Evolutionary conservation across 2,329 filamentous ascomycete species (phyloP).

Genomic region (Monosporascus cannonballus): DNA sequence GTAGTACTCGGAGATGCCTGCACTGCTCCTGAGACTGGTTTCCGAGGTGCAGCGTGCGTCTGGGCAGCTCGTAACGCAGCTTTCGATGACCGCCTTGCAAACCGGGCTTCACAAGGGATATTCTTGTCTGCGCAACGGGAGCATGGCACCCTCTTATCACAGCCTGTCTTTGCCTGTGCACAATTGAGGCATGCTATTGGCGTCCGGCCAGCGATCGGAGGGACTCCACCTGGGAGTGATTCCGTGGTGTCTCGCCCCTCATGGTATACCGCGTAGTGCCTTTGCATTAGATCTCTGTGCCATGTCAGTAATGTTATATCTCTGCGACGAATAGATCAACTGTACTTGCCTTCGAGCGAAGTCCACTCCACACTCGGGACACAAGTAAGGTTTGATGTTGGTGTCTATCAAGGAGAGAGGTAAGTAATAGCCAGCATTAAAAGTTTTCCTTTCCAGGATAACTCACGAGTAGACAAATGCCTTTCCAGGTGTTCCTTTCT

Average conservation of each 20-base stretch:
- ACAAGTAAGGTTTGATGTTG: slow-evolving; percentile 48
- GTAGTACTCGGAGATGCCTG: slow-evolving; percentile 15
- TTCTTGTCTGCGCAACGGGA: slow-evolving; percentile 43
- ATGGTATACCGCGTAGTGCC: slow-evolving; percentile 47
- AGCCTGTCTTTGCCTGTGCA: slow-evolving; percentile 44
- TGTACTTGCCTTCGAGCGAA: slow-evolving; percentile 41
- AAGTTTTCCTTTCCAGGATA: background rate
- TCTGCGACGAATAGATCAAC: background rate
- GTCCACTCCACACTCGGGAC: slow-evolving; percentile 40
- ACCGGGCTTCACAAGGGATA: slow-evolving; percentile 41
- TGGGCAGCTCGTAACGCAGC: slow-evolving; percentile 38
- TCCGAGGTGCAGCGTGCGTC: slow-evolving; percentile 26
- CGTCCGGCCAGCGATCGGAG: slow-evolving; percentile 31
- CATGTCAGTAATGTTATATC: slow-evolving; percentile 10
- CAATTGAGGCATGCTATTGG: slow-evolving; percentile 46
- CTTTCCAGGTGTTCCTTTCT: slow-evolving; percentile 52
- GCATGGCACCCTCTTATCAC: slow-evolving; percentile 44
- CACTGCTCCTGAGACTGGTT: slow-evolving; percentile 8
- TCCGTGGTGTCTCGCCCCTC: slow-evolving; percentile 42
- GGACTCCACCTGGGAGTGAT: slow-evolving; percentile 35
- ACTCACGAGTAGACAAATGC: slow-evolving; percentile 46
- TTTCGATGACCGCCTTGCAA: slow-evolving; percentile 45
- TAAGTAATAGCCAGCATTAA: slow-evolving; percentile 1
- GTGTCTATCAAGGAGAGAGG: slow-evolving; percentile 35
- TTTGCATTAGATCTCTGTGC: slow-evolving; percentile 42